These are phyloP conservation scores for Fusarium ramigenum DNA, from an alignment of 2,329 filamentous ascomycete species.

Conservation along the genomic window DNA sequence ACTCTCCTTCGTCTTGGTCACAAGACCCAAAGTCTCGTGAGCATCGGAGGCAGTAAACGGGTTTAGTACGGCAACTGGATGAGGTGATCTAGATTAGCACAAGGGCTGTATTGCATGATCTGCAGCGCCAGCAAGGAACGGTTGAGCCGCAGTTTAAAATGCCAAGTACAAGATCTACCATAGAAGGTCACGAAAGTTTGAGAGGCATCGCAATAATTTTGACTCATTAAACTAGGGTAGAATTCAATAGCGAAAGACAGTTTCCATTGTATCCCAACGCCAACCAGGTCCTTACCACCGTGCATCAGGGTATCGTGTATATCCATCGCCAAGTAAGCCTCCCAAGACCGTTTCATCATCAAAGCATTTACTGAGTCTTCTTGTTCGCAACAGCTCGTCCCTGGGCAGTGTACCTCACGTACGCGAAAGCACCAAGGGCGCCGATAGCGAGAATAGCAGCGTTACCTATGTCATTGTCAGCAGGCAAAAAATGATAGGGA, in stretches of 20 bases:
- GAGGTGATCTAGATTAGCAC: neutral
- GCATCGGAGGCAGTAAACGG: neutral
- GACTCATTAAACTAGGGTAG: neutral
- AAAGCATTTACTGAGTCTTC: conserved; percentile 44
- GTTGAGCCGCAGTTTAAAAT: neutral
- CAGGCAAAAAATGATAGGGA: neutral
- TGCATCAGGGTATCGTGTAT: conserved; percentile 25
- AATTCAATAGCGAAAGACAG: neutral
- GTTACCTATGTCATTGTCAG: conserved; percentile 45
- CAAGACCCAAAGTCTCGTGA: neutral
- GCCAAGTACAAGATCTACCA: neutral
- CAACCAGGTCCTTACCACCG: neutral
- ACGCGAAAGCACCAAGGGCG: conserved; percentile 47
- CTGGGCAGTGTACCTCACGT: conserved; percentile 48
- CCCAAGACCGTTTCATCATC: neutral
- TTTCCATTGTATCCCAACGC: neutral
- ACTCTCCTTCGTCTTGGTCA: neutral
- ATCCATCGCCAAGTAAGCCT: neutral
- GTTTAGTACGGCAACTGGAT: neutral
- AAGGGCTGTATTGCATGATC: neutral
- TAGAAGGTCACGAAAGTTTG: no score
- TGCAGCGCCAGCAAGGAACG: neutral
- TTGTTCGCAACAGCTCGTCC: conserved; percentile 43
- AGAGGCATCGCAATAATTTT: neutral
- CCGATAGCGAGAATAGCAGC: conserved; percentile 48